Base-by-base conservation (phyloP, 139 green algal species). In the Microglena sp. region DNA sequence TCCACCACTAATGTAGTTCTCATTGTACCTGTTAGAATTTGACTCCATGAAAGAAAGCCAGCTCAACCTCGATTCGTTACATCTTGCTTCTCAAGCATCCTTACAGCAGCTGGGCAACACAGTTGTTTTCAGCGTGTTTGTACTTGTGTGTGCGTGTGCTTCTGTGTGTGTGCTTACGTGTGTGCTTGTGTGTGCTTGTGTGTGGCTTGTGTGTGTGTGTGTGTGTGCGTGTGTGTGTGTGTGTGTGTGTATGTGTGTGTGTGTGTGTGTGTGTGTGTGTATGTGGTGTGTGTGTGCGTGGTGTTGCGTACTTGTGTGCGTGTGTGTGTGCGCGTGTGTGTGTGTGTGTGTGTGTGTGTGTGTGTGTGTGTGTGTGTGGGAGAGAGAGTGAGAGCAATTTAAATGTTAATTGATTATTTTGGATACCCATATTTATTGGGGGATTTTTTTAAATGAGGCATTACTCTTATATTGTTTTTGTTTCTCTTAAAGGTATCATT, bases 321-420 rank as follows among this genome's bases (percentile, higher is more conserved):
- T 50, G 40, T 50, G 40, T 50, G 40, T 50, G 40, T 50, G 40
- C 40, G 40, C 40, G 40, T 50, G 40, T 50, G 40, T 50, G 40
- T 18, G 40, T 50, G 40, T 50, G 15, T 50, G 40, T 50, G 40
- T 18, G 18, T 50, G 40, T 50, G 40, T 50, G 40, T 18, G 40
- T 50, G 40, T 50, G 40, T 18, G 40, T 50, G 18, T 50, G 40
- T 18, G 18, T 50, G 40, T 18, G 40, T 50, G 40, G n/a, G n/a
- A n/a, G n/a, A n/a, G n/a, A n/a, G n/a, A n/a, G n/a, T n/a, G n/a
- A n/a, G n/a, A n/a, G n/a, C n/a, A n/a, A n/a, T n/a, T n/a, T n/a
- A n/a, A n/a, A n/a, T n/a, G n/a, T n/a, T n/a, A n/a, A n/a, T n/a
- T n/a, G n/a, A n/a, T n/a, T n/a, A n/a, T n/a, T n/a, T n/a, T n/a